These are phyloP conservation scores for Lasiosphaeria hispida DNA, from an alignment of 495 filamentous ascomycete genomes.

Conservation along the genomic window DNA sequence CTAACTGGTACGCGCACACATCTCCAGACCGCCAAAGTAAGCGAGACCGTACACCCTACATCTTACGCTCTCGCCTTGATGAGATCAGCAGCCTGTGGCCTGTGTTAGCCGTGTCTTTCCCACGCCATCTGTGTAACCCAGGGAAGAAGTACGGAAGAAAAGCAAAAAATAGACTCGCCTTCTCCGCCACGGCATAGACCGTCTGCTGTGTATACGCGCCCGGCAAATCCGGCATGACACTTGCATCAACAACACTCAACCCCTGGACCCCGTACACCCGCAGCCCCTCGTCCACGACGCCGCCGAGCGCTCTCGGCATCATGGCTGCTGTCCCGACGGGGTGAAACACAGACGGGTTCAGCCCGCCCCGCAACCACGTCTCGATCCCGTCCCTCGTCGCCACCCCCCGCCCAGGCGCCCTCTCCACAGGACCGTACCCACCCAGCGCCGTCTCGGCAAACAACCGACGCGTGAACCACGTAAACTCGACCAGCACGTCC, in stretches of 20 bases:
- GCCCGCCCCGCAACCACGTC: not conserved
- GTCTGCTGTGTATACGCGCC: constrained; percentile 40
- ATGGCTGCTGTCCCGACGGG: constrained; percentile 35
- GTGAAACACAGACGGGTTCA: constrained; percentile 38
- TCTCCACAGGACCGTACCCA: constrained; percentile 24
- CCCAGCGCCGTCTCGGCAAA: constrained; percentile 31
- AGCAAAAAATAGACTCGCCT: no score
- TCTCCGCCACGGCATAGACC: constrained; percentile 44
- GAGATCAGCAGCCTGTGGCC: constrained; percentile 33
- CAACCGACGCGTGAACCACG: constrained; percentile 37
- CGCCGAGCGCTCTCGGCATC: constrained; percentile 53
- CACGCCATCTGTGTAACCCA: no score
- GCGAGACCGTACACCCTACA: no score
- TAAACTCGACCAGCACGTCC: constrained; percentile 40
- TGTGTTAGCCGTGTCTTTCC: no score
- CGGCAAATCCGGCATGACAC: constrained; percentile 36
- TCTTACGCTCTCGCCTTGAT: constrained; percentile 30
- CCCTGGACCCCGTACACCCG: constrained; percentile 38
- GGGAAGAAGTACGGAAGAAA: no score
- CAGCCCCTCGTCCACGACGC: constrained; percentile 45
- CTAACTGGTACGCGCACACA: no score
- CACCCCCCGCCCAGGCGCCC: constrained; percentile 23
- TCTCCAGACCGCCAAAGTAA: no score
- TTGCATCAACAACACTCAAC: constrained; percentile 43
- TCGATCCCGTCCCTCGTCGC: not conserved